A percentile compares a stretch with the other conserved stretches of the same genome.
Conservation (phyloP, 2,329 filamentous ascomycete species). For the Sporothrix mexicana region DNA sequence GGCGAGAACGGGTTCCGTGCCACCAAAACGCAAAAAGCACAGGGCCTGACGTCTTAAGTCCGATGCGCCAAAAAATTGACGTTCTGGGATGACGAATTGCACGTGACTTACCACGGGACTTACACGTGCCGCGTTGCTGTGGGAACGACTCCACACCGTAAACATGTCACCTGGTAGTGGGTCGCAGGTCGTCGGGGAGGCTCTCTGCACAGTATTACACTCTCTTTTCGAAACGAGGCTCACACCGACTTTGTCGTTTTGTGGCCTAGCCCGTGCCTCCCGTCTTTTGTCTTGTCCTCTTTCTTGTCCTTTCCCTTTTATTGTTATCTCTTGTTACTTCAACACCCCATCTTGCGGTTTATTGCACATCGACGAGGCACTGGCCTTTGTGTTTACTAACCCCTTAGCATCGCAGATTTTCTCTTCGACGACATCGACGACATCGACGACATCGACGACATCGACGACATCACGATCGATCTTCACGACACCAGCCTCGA, state of each 20-base stretch:
- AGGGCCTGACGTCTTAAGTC: not conserved
- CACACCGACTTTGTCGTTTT: conserved; percentile 26
- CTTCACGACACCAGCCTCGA: not conserved
- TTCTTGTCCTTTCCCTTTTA: not conserved
- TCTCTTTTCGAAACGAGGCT: conserved; percentile 24
- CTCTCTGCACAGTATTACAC: conserved; percentile 27
- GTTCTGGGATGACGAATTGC: not conserved
- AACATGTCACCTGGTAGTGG: conserved; percentile 32
- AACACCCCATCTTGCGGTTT: conserved; percentile 3
- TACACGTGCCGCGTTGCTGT: conserved; percentile 26
- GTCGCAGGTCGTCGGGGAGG: conserved; percentile 21
- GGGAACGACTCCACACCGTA: conserved; percentile 32
- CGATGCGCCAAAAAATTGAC: not conserved
- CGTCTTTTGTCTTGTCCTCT: not conserved
- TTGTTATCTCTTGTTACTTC: conserved; percentile 4
- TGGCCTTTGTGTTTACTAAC: conserved; percentile 24
- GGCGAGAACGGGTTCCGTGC: not conserved
- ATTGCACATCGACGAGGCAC: conserved; percentile 26
- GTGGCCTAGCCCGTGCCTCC: not conserved
- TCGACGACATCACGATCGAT: not conserved
- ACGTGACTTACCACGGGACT: not conserved
- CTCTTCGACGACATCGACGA: not conserved
- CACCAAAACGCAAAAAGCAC: not conserved
- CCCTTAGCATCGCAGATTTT: not conserved
- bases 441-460: not conserved